Evolutionary conservation across 1,284 basidiomycete genomes (phyloP).

Genomic region (Salmacisia buchloeana): DNA sequence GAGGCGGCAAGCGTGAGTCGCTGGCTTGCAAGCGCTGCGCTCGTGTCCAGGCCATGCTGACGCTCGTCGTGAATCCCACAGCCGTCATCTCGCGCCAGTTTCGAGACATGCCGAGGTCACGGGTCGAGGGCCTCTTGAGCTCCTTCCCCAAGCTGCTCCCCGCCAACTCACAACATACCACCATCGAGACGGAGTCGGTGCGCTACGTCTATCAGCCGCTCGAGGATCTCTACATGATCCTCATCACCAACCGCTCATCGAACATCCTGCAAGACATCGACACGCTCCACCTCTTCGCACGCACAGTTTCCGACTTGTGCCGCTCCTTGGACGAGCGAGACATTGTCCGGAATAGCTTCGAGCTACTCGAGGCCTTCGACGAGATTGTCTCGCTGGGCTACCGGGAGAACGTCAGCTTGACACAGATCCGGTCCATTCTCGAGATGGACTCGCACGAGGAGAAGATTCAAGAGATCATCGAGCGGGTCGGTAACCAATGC

Average conservation of each 20-base stretch:
- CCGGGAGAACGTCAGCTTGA: slow-evolving; percentile 83
- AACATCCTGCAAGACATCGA: slow-evolving; percentile 99
- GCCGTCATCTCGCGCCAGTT: slow-evolving; percentile 96
- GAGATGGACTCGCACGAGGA: slow-evolving; percentile 99
- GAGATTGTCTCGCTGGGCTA: slow-evolving; percentile 93
- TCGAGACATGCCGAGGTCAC: slow-evolving; percentile 81
- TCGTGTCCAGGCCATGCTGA: neutral
- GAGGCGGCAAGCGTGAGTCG: slow-evolving; percentile 75
- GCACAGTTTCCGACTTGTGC: slow-evolving; percentile 82
- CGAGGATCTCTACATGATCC: slow-evolving; percentile 93
- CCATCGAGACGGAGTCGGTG: slow-evolving; percentile 55
- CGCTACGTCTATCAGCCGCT: slow-evolving; percentile 98
- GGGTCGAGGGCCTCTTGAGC: slow-evolving; percentile 89
- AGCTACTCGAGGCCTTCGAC: slow-evolving; percentile 90
- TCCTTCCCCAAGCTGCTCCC: slow-evolving; percentile 98
- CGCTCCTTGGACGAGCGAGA: slow-evolving; percentile 76
- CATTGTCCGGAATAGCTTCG: slow-evolving; percentile 86
- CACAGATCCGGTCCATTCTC: slow-evolving; percentile 83
- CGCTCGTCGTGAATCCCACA: slow-evolving; percentile 48
- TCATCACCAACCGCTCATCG: slow-evolving; percentile 95
- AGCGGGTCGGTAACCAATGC: slow-evolving; percentile 60
- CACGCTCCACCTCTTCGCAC: slow-evolving; percentile 85
- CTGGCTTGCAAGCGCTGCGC: neutral
- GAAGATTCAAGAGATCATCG: slow-evolving; percentile 99
- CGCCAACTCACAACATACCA: slow-evolving; percentile 94